Evolutionary conservation across 257 asterid species (phyloP).

Genomic region (Avicennia marina): DNA sequence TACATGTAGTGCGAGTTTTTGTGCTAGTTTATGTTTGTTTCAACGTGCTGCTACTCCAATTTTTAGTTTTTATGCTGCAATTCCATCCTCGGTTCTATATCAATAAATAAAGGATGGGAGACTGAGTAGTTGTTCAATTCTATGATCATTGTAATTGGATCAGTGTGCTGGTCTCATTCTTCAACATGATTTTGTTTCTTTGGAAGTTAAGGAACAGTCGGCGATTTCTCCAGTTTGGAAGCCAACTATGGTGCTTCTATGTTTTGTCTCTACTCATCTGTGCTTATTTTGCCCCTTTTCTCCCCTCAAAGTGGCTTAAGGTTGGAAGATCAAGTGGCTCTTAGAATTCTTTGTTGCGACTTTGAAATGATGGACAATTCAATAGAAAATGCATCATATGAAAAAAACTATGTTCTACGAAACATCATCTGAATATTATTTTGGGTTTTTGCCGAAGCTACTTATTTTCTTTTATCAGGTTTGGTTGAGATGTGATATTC

Average conservation of each 20-base stretch:
- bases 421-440: too few relatives aligned
- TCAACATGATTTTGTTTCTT: neutral
- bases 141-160: slow-evolving; percentile 1
- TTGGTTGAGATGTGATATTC: neutral
- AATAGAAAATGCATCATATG: neutral
- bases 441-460: too few relatives aligned
- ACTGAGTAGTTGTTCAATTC: neutral
- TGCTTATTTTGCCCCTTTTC: neutral
- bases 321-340: neutral
- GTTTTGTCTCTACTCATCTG: neutral
- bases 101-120: neutral
- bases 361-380: neutral
- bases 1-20: neutral
- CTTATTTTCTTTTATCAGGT: too few relatives aligned
- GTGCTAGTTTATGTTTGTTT: neutral
- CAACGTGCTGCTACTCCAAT: neutral
- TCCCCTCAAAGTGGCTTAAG: neutral
- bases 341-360: neutral
- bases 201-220: neutral
- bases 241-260: neutral
- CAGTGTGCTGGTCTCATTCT: neutral
- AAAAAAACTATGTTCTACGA: neutral
- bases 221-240: neutral
- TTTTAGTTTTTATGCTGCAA: slow-evolving; percentile 3
- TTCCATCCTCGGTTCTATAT: neutral